Evolutionary conservation across 1,284 basidiomycete species (phyloP).

Genomic region (Hortiboletus rubellus): DNA sequence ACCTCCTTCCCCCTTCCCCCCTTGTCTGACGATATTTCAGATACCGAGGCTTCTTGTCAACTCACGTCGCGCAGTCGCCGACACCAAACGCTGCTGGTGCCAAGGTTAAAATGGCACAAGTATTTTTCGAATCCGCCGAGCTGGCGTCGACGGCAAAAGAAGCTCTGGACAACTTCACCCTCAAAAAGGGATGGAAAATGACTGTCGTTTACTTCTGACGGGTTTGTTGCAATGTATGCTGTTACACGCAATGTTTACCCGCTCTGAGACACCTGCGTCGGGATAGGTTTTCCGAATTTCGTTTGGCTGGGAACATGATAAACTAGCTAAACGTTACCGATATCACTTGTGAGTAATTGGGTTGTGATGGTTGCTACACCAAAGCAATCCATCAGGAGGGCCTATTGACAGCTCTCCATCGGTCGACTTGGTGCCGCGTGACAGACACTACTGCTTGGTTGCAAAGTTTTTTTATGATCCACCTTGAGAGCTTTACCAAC

Average conservation of each 20-base stretch:
- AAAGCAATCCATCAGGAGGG: background rate
- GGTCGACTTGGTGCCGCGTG: background rate
- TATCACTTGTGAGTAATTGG: slow-evolving; percentile 1
- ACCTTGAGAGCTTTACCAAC: background rate
- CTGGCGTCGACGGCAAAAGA: slow-evolving; percentile 76
- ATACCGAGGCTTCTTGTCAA: slow-evolving; percentile 74
- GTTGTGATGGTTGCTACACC: background rate
- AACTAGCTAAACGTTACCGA: background rate
- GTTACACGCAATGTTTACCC: background rate
- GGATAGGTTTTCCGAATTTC: background rate
- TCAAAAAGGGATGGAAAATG: slow-evolving; percentile 84
- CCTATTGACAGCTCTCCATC: background rate
- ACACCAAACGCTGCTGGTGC: slow-evolving; percentile 60
- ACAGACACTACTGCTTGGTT: background rate
- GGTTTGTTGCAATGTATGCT: slow-evolving; percentile 16
- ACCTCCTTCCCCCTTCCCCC: background rate
- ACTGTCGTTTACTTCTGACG: slow-evolving; percentile 67
- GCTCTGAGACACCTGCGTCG: background rate
- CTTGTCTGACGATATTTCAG: slow-evolving; percentile 37
- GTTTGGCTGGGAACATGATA: background rate
- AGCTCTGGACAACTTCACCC: slow-evolving; percentile 73
- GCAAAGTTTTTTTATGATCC: background rate
- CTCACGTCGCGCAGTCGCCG: slow-evolving; percentile 65
- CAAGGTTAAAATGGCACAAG: slow-evolving; percentile 73
- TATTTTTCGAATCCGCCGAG: slow-evolving; percentile 69